Evolutionary conservation across 768 basidiomycete genomes (phyloP).

Genomic region (Leccinum subtestaceum): DNA sequence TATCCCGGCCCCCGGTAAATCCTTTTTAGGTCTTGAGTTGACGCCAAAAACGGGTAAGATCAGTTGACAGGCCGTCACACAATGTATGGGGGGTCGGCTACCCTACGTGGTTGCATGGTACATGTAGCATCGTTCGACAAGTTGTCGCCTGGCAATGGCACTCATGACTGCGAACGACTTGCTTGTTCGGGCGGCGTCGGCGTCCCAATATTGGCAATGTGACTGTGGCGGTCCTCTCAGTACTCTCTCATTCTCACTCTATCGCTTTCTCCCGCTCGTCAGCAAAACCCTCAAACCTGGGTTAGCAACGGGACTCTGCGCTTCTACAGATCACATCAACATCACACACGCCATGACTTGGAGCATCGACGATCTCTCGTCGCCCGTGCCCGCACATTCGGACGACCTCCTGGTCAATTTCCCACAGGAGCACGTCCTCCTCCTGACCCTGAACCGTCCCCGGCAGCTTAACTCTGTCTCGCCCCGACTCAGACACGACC

Average conservation of each 20-base stretch:
- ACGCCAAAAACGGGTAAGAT: background rate
- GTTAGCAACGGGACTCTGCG: background rate
- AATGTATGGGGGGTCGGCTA: background rate
- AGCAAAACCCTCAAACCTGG: background rate
- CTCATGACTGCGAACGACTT: constrained; percentile 7
- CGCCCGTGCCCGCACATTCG: constrained; percentile 30
- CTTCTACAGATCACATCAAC: background rate
- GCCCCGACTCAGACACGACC: constrained; percentile 50
- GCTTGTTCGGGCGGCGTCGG: constrained; percentile 2
- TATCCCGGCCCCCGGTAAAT: constrained; percentile 15
- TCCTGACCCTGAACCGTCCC: constrained; percentile 66
- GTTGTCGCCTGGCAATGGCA: background rate
- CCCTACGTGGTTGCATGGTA: background rate
- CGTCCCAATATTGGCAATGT: background rate
- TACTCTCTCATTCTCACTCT: too few species aligned
- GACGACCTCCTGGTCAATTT: constrained; percentile 39
- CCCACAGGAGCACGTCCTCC: constrained; percentile 50
- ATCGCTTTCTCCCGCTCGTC: background rate
- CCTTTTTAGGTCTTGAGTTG: constrained; percentile 4
- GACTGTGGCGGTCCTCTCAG: background rate
- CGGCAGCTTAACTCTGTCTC: constrained; percentile 73
- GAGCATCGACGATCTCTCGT: background rate
- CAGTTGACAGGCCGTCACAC: background rate
- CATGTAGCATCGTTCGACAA: too few species aligned
- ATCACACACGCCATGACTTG: background rate